Conservation (phyloP, 148 eudicot genomes). For the Vaccinium myrtillus region DNA sequence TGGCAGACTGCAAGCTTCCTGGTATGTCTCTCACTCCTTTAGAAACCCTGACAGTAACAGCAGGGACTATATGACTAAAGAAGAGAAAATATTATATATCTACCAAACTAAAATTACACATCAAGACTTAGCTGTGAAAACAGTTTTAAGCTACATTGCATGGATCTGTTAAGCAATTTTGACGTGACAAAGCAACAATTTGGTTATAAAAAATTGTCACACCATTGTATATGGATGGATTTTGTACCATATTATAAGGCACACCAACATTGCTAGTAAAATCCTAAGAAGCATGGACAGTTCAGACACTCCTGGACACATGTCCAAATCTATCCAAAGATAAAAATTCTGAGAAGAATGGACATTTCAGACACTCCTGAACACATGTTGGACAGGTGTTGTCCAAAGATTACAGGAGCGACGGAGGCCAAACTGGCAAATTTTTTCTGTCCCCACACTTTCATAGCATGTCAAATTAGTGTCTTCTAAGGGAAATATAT, state of each 20-base stretch:
- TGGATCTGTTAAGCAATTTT: not conserved
- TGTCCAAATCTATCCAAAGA: not conserved
- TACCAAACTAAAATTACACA: not conserved
- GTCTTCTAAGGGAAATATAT: no score
- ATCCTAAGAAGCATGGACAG: not conserved
- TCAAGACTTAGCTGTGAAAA: not conserved
- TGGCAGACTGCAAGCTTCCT: constrained; percentile 88
- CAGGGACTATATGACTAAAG: not conserved
- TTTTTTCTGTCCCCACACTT: no score
- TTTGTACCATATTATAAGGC: no score
- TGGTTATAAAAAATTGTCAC: not conserved
- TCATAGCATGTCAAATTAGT: no score
- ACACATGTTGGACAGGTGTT: no score
- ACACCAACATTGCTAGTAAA: not conserved
- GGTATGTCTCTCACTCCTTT: constrained; percentile 93
- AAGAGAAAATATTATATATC: not conserved
- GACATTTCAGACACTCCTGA: no score
- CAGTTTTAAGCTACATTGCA: not conserved
- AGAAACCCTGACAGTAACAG: constrained; percentile 62
- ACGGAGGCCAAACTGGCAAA: no score
- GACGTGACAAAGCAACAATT: not conserved
- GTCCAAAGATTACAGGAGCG: no score
- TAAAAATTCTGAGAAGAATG: no score
- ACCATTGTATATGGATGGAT: not conserved
- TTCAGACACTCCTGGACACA: not conserved